Evolutionary conservation across 2,329 filamentous ascomycete species (phyloP), one percentile per base, ranked within the genome.

Genomic region (Hysterium pulicare): DNA sequence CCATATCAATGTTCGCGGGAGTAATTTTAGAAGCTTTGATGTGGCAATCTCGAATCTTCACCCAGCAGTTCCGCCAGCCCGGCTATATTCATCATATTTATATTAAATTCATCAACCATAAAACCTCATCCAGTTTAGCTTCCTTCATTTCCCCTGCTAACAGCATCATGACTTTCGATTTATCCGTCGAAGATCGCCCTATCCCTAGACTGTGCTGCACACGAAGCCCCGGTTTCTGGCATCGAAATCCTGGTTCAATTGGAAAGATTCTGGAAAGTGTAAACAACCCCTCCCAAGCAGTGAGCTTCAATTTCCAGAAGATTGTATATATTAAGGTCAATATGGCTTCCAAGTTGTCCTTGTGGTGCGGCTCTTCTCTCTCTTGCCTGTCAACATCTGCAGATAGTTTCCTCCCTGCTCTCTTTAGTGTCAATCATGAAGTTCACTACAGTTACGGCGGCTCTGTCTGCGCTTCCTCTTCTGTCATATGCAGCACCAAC

Each of bases 201-300:
- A n/a, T 38, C n/a, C 19, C 22, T 15, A 13, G n/a, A 15, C n/a
- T 13, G n/a, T 38, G 8, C 35, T 24, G 13, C 35, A 38, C 35
- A 21, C 22, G 35, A 22, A 38, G 35, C 5, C 35, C 38, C 23
- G 16, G 23, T 6, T 16, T 19, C 19, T 40, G n/a, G n/a, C n/a
- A 23, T 31, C 35, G 31, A 21, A 5, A 39, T 26, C 37, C 41
- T 46, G 50, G 54, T 43, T 51, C 50, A 52, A 56, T 52, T 51
- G 41, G 46, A 38, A 43, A 5, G 15, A 24, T 40, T 23, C 10
- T 17, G 21, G 16, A 5, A 21, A 23, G 43, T 47, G 36, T 43
- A 51, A 40, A 53, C 41, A 42, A 4, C n/a, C n/a, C 4, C n/a
- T 32, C 28, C 9, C 28, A 32, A 32, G n/a, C 17, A 32, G 28